Evolutionary conservation across 2,329 filamentous ascomycete genomes (phyloP), one percentile per base, ranked within the genome.

Genomic region (Teratosphaeria pseudoeucalypti): DNA sequence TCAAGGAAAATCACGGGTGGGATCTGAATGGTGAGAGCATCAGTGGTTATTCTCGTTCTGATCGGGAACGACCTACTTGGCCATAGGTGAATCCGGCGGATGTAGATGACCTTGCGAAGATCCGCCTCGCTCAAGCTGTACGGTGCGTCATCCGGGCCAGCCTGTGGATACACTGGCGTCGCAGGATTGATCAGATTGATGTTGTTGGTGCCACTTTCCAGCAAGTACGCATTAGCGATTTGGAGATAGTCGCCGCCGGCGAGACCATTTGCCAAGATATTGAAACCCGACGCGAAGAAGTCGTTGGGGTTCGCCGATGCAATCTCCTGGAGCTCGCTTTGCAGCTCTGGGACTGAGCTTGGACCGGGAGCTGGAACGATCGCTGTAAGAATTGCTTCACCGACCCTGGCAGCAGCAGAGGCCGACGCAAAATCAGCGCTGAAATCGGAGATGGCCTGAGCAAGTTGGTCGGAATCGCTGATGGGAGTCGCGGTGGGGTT

Each of bases 1-100:
- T 80, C 80, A 3, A 83, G 72, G 32, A 84, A 74, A 6, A 84
- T 71, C 11, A 83, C 74, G 0, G 80, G 79, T 11, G 58, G 64
- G 16, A 60, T 59, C 23, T 72, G 66, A 11, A 79, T 78, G 12
- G 11, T 14, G 37, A 43, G 3, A 43, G 11, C 37, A 43, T 43
- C 37, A 43, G 37, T 6, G 9, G 16, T 4, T 43, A 2, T 43
- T 80, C 16, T 74, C 66, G 19, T 80, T 76, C 16, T 14, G 37
- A 16, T n/a, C 16, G 16, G 16, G 37, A 6, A 14, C 16, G 37
- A 16, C 37, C 16, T 43, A 14, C 54, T 5, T 14, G 14, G 26
- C 54, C 54, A 34, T 56, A 56, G 2, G 19, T 34, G 54, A 56
- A 56, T 12, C 23, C 23, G 54, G 34, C 32, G 54, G 54, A 56